Evolutionary conservation across 345 rosid species (phyloP), one percentile per base, ranked within the genome.

Genomic region (Syzygium aqueum): DNA sequence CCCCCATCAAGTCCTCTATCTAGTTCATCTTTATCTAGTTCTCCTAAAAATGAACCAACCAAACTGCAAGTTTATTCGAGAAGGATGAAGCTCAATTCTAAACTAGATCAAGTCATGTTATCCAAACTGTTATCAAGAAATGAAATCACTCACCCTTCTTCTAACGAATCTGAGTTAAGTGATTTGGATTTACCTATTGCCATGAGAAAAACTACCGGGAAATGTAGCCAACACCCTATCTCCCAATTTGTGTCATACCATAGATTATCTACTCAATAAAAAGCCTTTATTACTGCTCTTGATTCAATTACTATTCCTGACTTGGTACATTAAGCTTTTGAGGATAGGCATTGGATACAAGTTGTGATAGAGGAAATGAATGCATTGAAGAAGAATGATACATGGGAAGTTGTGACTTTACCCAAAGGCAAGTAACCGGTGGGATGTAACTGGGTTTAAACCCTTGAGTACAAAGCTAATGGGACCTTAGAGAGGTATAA

Each of bases 361-460:
- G 86, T 30, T 19, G 22, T 85, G 51, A 21, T 0, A 6, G 77
- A 30, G 37, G 86, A 85, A 53, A 30, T 43, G 50, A 59, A 40
- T 33, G 53, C 78, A 11, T 9, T 85, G 46, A 33, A 85, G 8
- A 33, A 56, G 51, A 85, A 85, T 53, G 50, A 56, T 1, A 56
- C 73, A 7, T 54, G 77, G 30, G n/a, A 33, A 53, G n/a, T 56
- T 85, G 67, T 5, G 5, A 10, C 59, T 54, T 28, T 51, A 51
- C 86, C 19, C 61, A 27, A 33, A 33, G 46, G 86, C 37, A 54
- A 85, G 54, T 28, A 85, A 21, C 16, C 25, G 11, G 16, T 85
- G 30, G 86, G 73, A 14, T 53, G 86, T 46, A 85, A 85, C 37
- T 56, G 86, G 77, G 77, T 85, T 17, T 22, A n/a, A 54, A 84